Conservation (phyloP, 169 alveolate species). For the Plasmodium gallinaceum region DNA sequence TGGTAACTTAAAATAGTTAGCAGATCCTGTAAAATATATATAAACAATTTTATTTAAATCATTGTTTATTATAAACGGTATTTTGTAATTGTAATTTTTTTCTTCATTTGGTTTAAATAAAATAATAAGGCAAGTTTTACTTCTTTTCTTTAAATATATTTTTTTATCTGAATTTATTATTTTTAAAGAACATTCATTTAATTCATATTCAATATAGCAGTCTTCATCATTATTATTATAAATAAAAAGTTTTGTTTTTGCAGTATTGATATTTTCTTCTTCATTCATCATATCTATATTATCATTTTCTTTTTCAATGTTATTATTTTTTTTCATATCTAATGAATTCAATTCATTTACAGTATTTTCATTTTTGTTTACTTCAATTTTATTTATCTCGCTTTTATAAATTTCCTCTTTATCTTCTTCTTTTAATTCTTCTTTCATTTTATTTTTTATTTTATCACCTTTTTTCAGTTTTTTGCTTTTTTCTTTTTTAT, state of each 20-base stretch:
- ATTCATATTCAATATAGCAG: slow-evolving; percentile 54
- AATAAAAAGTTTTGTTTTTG: slow-evolving; percentile 38
- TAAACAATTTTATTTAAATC: slow-evolving; percentile 38
- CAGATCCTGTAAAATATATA: slow-evolving; percentile 47
- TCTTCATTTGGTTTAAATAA: slow-evolving; percentile 54
- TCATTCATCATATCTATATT: slow-evolving; percentile 12
- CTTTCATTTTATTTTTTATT: neutral
- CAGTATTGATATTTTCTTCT: slow-evolving; percentile 19
- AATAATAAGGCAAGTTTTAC: slow-evolving; percentile 39
- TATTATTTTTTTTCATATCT: neutral
- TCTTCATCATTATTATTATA: slow-evolving; percentile 67
- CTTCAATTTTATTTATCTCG: neutral
- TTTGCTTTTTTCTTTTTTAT: neutral
- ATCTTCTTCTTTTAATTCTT: neutral
- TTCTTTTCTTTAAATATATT: slow-evolving; percentile 31
- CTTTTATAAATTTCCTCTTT: slow-evolving; percentile 6
- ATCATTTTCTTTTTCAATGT: neutral
- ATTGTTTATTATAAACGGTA: slow-evolving; percentile 53
- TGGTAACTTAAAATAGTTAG: slow-evolving; percentile 48
- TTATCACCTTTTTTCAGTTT: neutral
- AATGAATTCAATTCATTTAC: slow-evolving; percentile 2
- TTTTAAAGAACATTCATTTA: slow-evolving; percentile 50
- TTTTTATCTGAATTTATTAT: slow-evolving; percentile 22
- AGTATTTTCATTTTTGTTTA: neutral
- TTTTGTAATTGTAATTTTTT: slow-evolving; percentile 45